Evolutionary conservation across 768 basidiomycete genomes (phyloP).

Genomic region (Amanita fuliginea): DNA sequence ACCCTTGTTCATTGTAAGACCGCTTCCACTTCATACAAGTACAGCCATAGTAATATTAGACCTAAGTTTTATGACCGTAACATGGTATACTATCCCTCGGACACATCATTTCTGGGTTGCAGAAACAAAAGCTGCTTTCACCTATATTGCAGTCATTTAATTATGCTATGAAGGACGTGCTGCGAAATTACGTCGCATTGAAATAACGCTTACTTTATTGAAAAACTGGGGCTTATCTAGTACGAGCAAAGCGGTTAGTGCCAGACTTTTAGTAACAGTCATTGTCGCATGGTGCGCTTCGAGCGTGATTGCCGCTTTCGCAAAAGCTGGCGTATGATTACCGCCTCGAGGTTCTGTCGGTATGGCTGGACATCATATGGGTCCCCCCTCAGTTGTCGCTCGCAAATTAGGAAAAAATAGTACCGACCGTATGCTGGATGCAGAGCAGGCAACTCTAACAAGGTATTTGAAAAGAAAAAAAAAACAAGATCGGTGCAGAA

Average conservation of each 20-base stretch:
- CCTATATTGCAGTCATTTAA: slow-evolving; percentile 7
- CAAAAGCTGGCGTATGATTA: slow-evolving; percentile 68
- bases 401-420: background rate
- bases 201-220: slow-evolving; percentile 28
- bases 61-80: background rate
- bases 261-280: slow-evolving; percentile 46
- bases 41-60: slow-evolving; percentile 4
- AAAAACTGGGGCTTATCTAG: slow-evolving; percentile 50
- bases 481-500: slow-evolving; percentile 4
- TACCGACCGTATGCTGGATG: slow-evolving; percentile 52
- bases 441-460: slow-evolving; percentile 45
- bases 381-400: background rate
- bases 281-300: slow-evolving; percentile 58
- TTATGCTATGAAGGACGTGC: background rate
- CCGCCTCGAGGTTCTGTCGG: slow-evolving; percentile 60
- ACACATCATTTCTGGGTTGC: background rate
- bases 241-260: slow-evolving; percentile 48
- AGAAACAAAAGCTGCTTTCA: slow-evolving; percentile 14
- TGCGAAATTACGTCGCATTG: background rate
- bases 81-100: background rate
- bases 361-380: slow-evolving; percentile 34
- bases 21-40: slow-evolving; percentile 3
- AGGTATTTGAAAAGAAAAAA: too few species aligned
- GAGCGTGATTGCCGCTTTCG: slow-evolving; percentile 42
- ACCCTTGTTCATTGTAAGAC: background rate